Evolutionary conservation across 805 yeast species (phyloP), one percentile per base, ranked within the genome.

Genomic region (Brettanomyces nanus): DNA sequence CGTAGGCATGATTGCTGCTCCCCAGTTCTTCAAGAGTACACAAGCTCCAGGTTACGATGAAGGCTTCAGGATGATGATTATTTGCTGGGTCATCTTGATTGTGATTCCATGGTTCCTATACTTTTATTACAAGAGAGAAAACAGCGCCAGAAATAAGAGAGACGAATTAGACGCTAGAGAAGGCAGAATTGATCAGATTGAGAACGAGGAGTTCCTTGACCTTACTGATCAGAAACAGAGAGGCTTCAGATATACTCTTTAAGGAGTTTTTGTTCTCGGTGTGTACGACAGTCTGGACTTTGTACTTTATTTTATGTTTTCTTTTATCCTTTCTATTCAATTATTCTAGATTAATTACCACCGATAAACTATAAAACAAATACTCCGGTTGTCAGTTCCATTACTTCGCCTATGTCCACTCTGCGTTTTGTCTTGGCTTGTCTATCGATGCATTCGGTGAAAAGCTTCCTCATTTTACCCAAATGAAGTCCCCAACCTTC

Each of bases 151-250:
- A 19, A 30, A 14, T 11, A n/a, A n/a, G n/a, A n/a, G n/a, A n/a
- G n/a, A n/a, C n/a, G 36, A n/a, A 13, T 5, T 2, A 11, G 39
- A n/a, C 13, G 14, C 30, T 62, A 39, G 36, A 31, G 14, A 27
- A 29, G 11, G 45, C 31, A 32, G 21, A 14, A 27, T 19, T n/a
- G n/a, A n/a, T n/a, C 20, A 25, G 19, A 17, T 19, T 20, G 3
- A 48, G 33, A 25, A 33, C 10, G 36, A 33, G 21, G 30, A 33
- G 21, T 22, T 33, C 19, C 29, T 33, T 22, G 86, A 79, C 53
- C 48, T 71, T 47, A 77, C 85, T 0, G 85, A 79, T 51, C 59
- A 65, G 11, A 71, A 77, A 49, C 79, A 79, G 45, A 64, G 61
- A 36, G 65, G 62, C 44, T 79, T 79, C 54, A 67, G 83, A 49